Percentiles rank a stretch among this genome's conserved stretches.
These are phyloP conservation scores for Jackrogersella multiformis DNA, from an alignment of 495 filamentous ascomycete genomes.

Conservation along the genomic window DNA sequence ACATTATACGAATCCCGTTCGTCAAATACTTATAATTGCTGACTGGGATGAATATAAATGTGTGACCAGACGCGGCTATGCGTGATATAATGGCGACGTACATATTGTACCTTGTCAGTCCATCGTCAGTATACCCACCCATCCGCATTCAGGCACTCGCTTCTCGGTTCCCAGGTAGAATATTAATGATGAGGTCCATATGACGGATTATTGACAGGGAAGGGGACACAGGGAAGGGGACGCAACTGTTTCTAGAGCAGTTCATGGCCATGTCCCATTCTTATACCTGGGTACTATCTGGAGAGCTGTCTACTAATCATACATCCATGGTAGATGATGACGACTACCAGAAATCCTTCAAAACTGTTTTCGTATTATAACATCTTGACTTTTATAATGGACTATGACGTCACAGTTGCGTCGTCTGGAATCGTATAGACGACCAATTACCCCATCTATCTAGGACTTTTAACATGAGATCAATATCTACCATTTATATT, in stretches of 20 bases:
- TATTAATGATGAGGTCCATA: background rate
- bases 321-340: too few relatives aligned
- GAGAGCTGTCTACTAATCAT: too few relatives aligned
- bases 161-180: background rate
- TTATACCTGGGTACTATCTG: too few relatives aligned
- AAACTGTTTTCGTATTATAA: background rate
- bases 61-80: background rate
- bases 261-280: too few relatives aligned
- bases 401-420: background rate
- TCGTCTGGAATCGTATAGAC: background rate
- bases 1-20: background rate
- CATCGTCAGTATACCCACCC: constrained; percentile 31
- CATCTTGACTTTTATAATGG: background rate
- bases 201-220: too few relatives aligned
- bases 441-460: background rate
- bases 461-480: background rate
- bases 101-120: constrained; percentile 3
- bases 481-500: too few relatives aligned
- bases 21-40: background rate
- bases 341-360: too few relatives aligned
- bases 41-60: background rate
- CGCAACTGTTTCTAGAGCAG: background rate
- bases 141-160: background rate
- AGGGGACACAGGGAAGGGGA: background rate
- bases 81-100: constrained; percentile 13